Percentiles rank a stretch among this genome's conserved stretches.
Evolutionary conservation across 352 stramenopile genomes (phyloP).

Genomic region (Pythium phragmitis): DNA sequence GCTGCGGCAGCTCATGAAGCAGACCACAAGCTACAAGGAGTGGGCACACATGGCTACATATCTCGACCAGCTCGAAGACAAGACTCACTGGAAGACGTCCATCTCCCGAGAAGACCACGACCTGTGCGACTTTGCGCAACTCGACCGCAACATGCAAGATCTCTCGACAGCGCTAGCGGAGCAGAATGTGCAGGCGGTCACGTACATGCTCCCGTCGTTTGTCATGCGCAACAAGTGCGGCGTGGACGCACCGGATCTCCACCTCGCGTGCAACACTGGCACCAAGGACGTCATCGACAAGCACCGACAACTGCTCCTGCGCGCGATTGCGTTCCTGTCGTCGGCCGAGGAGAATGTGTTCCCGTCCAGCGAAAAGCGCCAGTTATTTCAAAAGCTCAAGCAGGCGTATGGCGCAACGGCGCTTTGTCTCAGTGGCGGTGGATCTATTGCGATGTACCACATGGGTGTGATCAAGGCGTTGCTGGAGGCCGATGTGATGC

Average conservation of each 20-base stretch:
- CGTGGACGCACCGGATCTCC: constrained; percentile 51
- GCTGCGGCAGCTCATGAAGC: constrained; percentile 62
- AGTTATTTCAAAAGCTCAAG: constrained; percentile 59
- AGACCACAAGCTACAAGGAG: constrained; percentile 47
- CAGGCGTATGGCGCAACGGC: constrained; percentile 89
- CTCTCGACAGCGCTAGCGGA: constrained; percentile 33
- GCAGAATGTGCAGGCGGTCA: constrained; percentile 46
- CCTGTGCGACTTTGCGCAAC: constrained; percentile 60
- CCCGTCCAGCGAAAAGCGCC: constrained; percentile 39
- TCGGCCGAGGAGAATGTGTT: constrained; percentile 33
- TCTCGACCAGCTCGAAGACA: constrained; percentile 58
- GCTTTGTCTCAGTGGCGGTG: constrained; percentile 90
- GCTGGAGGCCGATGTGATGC: constrained; percentile 82
- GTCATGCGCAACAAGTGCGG: constrained; percentile 68
- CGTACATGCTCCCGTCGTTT: constrained; percentile 60
- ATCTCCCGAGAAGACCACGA: constrained; percentile 47
- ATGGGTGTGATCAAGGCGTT: constrained; percentile 90
- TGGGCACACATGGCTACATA: constrained; percentile 66
- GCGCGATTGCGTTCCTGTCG: constrained; percentile 45
- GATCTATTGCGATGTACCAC: constrained; percentile 94
- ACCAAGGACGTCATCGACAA: constrained; percentile 62
- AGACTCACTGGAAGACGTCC: constrained; percentile 56
- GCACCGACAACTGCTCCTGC: constrained; percentile 42
- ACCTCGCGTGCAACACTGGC: constrained; percentile 53
- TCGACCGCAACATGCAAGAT: constrained; percentile 40